Base-by-base conservation (phyloP, 177 flowering plant genomes). In the Vitis hybrid region DNA sequence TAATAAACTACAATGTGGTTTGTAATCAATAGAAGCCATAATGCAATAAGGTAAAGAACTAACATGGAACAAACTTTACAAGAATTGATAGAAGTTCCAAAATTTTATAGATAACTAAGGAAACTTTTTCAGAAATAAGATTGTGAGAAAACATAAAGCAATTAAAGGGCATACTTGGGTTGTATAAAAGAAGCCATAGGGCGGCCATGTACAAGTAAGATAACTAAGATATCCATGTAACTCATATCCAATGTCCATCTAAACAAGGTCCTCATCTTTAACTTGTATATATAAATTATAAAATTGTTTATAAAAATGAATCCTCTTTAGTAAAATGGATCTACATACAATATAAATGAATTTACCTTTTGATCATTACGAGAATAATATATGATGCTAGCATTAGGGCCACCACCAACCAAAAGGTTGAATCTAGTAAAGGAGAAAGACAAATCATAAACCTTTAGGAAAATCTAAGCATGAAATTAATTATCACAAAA, bases 181-280 rank as follows among this genome's bases (percentile, higher is more conserved):
- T 59, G 96, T 66, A 18, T 92, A 87, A 74, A 92, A 95, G 68
- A 73, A 82, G 59, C 98, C 96, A 78, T 82, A 84, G 10, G 96
- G 97, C 55, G 96, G 94, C 99, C 99, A 95, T 12, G 98, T 93
- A 60, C 99, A 98, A 66, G 98, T 93, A 56, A 93, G 74, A 79
- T 95, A 98, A 86, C 99, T 95, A 72, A 86, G 88, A 82, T 93
- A 95, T 74, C 98, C 97, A 82, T 90, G 97, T 62, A 87, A 77
- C 73, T 95, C 99, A 79, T 92, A 95, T 62, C 99, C 99, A 70
- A 92, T 67, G 76, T 95, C 99, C 99, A 95, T 91, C 76, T 93
- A 78, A 71, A 93, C 95, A 81, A 95, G 92, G 71, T 92, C 87
- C 9, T 86, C 91, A 71, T 82, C 89, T 55, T 80, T 79, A 59